Evolutionary conservation across 345 rosid species (phyloP).

Genomic region (Angophora floribunda): DNA sequence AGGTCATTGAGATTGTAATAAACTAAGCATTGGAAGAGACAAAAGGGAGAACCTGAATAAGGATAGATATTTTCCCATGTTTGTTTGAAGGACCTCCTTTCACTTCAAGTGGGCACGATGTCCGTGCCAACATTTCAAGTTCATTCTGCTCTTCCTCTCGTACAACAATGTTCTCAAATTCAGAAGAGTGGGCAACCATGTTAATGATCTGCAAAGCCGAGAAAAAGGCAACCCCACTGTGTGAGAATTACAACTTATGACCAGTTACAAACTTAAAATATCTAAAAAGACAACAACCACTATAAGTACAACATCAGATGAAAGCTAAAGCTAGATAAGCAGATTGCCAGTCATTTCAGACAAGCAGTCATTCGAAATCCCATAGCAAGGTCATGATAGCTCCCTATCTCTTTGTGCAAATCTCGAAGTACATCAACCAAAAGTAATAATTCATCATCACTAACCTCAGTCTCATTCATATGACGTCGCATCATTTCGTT

Average conservation of each 20-base stretch:
- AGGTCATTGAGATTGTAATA: background rate
- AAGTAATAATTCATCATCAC: background rate
- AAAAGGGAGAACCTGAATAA: slow-evolving; percentile 61
- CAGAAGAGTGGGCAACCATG: slow-evolving; percentile 97
- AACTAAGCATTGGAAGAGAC: background rate
- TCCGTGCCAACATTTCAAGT: slow-evolving; percentile 68
- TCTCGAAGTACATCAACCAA: background rate
- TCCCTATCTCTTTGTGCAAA: background rate
- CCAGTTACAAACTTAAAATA: background rate
- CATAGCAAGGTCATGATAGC: background rate
- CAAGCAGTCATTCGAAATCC: background rate
- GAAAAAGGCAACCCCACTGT: background rate
- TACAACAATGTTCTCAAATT: slow-evolving; percentile 92
- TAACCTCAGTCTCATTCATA: slow-evolving; percentile 96
- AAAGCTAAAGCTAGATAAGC: background rate
- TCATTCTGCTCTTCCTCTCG: slow-evolving; percentile 98
- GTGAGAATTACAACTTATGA: background rate
- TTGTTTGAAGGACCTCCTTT: slow-evolving; percentile 91
- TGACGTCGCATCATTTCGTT: slow-evolving; percentile 86
- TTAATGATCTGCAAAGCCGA: slow-evolving; percentile 54
- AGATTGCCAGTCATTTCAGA: background rate
- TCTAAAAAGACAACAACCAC: background rate
- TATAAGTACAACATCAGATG: background rate
- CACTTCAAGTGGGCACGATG: slow-evolving; percentile 81
- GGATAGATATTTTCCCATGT: slow-evolving; percentile 95